Evolutionary conservation across 2,329 filamentous ascomycete genomes (phyloP).

Genomic region (Talaromyces sp.): DNA sequence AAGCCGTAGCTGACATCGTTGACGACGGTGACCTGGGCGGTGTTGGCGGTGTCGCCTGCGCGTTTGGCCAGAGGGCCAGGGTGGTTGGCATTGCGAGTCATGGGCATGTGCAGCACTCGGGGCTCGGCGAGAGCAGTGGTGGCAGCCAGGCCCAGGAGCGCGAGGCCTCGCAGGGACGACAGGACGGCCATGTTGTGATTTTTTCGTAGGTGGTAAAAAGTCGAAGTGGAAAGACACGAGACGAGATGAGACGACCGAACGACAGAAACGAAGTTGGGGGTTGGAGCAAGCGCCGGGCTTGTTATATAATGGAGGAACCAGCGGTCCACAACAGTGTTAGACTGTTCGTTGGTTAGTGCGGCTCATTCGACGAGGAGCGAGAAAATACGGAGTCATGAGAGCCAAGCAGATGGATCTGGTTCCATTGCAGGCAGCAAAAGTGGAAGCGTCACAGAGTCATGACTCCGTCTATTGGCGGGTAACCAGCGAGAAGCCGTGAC

Average conservation of each 20-base stretch:
- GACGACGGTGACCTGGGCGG: not conserved
- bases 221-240: not conserved
- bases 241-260: not conserved
- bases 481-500: not conserved
- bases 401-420: not conserved
- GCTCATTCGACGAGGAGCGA: not conserved
- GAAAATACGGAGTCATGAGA: not conserved
- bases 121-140: constrained; percentile 11
- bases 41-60: not conserved
- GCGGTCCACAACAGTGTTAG: too few relatives aligned
- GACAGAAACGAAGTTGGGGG: not conserved
- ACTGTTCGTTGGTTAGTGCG: not conserved
- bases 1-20: constrained; percentile 28
- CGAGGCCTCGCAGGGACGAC: constrained; percentile 2
- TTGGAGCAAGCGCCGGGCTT: not conserved
- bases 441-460: not conserved
- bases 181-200: not conserved
- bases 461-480: too few relatives aligned
- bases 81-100: constrained; percentile 2
- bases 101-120: constrained; percentile 9
- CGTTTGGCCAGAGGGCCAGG: constrained; percentile 7
- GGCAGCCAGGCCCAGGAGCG: constrained; percentile 7
- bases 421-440: not conserved
- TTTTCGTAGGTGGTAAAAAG: not conserved
- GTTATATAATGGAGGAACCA: not conserved